Percentiles rank a stretch among this genome's conserved stretches.
phyloP scores from a whole-genome alignment of 352 stramenopile species.

The Globisporangium cylindrosporum region DNA sequence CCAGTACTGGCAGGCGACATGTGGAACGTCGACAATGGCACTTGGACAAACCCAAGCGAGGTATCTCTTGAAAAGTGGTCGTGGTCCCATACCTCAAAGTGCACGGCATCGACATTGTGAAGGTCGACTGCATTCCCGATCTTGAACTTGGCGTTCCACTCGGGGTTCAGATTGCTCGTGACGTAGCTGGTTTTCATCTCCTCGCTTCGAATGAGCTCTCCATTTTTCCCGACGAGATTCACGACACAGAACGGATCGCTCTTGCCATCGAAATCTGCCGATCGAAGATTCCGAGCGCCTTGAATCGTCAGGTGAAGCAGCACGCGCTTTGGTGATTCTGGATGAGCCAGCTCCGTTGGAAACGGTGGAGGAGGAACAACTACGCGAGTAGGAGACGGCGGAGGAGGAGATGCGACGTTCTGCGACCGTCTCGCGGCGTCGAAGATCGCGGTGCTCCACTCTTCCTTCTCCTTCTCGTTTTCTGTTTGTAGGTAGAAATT shows the following conservation, averaged over 20 bases:
- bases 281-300: conserved; percentile 45
- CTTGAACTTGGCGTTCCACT: conserved; percentile 54
- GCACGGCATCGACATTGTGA: conserved; percentile 45
- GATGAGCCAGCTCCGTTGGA: conserved; percentile 13
- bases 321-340: conserved; percentile 27
- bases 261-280: conserved; percentile 57
- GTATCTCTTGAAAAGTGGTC: conserved; percentile 50
- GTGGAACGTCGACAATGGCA: conserved; percentile 59
- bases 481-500: conserved; percentile 65
- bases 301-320: conserved; percentile 54
- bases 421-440: conserved; percentile 40
- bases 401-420: conserved; percentile 24
- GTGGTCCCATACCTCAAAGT: conserved; percentile 63
- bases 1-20: conserved; percentile 58
- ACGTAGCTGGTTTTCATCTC: conserved; percentile 54
- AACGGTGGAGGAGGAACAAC: conserved; percentile 4
- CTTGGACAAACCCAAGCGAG: conserved; percentile 51
- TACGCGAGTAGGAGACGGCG: conserved; percentile 7
- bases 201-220: conserved; percentile 49
- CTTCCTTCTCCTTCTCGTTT: conserved; percentile 57
- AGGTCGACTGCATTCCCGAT: conserved; percentile 54
- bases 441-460: conserved; percentile 61
- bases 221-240: conserved; percentile 58
- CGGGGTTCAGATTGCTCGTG: conserved; percentile 42
- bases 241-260: conserved; percentile 76